phyloP scores from a whole-genome alignment of 2,329 filamentous ascomycete genomes.

The Aureobasidium pullulans region DNA sequence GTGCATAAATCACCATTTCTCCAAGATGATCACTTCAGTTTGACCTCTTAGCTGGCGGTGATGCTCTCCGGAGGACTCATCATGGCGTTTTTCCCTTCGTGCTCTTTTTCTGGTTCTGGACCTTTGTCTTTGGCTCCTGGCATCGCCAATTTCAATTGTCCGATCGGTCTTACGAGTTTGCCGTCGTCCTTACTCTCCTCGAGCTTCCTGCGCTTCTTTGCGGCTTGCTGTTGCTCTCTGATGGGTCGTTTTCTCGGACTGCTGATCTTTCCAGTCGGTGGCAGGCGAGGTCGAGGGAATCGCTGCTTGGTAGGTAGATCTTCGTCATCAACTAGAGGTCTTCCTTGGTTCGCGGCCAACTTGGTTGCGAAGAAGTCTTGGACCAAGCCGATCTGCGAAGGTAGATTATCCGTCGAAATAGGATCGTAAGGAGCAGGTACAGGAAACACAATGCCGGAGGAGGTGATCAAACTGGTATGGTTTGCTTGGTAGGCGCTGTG shows the following conservation, averaged over 20 bases:
- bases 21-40: neutral
- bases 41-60: conserved; percentile 11
- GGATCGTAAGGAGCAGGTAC: conserved; percentile 64
- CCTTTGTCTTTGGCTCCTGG: conserved; percentile 37
- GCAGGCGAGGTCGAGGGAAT: conserved; percentile 51
- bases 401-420: conserved; percentile 70
- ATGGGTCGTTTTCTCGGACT: conserved; percentile 75
- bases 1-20: neutral
- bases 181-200: conserved; percentile 32
- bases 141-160: conserved; percentile 41
- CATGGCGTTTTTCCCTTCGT: conserved; percentile 66
- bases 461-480: conserved; percentile 53
- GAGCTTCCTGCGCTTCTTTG: conserved; percentile 78
- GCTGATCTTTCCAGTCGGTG: conserved; percentile 79
- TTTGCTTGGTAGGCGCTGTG: conserved; percentile 78
- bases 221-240: conserved; percentile 72
- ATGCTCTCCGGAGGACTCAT: conserved; percentile 82
- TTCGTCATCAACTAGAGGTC: conserved; percentile 85
- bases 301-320: conserved; percentile 90
- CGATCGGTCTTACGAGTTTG: conserved; percentile 41
- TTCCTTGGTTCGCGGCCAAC: conserved; percentile 72
- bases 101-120: conserved; percentile 57
- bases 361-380: conserved; percentile 89
- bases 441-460: conserved; percentile 57
- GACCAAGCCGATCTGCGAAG: conserved; percentile 76